Percentiles rank a stretch among this genome's conserved stretches.
phyloP scores from a whole-genome alignment of 495 filamentous ascomycete genomes.

The Penicillium malachiteum region DNA sequence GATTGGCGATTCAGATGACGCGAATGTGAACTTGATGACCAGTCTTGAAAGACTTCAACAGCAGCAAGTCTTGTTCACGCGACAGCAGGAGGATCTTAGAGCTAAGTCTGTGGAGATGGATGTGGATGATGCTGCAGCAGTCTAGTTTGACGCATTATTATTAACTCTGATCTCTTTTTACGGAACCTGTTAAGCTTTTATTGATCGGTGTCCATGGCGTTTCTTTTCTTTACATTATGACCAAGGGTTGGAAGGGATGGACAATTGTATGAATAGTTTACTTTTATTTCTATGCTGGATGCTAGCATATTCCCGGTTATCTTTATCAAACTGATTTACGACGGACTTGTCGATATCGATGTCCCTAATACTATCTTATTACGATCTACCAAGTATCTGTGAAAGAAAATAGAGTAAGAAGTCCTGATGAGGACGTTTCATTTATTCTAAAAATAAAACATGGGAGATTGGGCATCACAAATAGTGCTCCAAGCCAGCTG shows the following conservation, averaged over 20 bases:
- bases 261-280: constrained; percentile 26
- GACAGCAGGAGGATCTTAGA: constrained; percentile 24
- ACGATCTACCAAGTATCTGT: background rate
- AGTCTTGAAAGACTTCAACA: constrained; percentile 29
- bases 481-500: constrained; percentile 15
- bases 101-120: constrained; percentile 15
- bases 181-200: too few species aligned
- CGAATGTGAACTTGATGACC: constrained; percentile 15
- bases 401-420: background rate
- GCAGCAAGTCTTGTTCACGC: constrained; percentile 25
- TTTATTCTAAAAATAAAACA: constrained; percentile 17
- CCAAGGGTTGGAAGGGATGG: background rate
- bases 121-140: constrained; percentile 7
- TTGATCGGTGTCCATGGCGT: background rate
- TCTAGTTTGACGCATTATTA: background rate
- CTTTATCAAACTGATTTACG: background rate
- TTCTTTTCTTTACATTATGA: background rate
- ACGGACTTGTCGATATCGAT: constrained; percentile 19
- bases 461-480: constrained; percentile 4
- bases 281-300: background rate
- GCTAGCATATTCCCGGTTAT: background rate
- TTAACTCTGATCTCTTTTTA: too few species aligned
- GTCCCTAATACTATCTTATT: background rate
- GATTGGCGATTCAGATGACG: constrained; percentile 20
- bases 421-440: constrained; percentile 8